Conservation (phyloP, 768 basidiomycete genomes). For the Termitomyces sp. region DNA sequence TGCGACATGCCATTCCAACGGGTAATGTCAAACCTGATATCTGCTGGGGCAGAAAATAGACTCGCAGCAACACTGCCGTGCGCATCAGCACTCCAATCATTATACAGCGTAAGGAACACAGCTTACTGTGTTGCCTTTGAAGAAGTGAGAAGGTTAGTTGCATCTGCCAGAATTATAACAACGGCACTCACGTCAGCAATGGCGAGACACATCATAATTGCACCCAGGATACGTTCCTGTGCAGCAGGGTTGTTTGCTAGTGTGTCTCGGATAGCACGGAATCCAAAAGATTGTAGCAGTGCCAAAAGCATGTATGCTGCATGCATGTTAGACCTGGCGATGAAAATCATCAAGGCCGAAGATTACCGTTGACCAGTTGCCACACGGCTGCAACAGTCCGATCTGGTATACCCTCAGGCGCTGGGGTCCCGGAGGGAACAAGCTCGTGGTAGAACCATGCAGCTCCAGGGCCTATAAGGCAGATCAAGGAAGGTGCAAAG, state of each 20-base stretch:
- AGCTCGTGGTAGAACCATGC: constrained; percentile 67
- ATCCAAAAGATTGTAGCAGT: constrained; percentile 63
- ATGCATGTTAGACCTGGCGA: constrained; percentile 6
- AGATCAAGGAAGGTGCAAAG: constrained; percentile 32
- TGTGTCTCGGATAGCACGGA: constrained; percentile 63
- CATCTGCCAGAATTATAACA: background rate
- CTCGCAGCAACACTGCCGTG: constrained; percentile 58
- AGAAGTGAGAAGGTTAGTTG: background rate
- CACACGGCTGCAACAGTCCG: constrained; percentile 60
- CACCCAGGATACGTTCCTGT: constrained; percentile 69
- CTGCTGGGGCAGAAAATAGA: constrained; percentile 53
- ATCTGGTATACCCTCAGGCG: constrained; percentile 36
- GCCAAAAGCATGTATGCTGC: constrained; percentile 36
- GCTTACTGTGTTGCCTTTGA: constrained; percentile 61
- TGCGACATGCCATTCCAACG: constrained; percentile 74
- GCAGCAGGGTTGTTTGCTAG: constrained; percentile 52
- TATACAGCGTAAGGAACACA: background rate
- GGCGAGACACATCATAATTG: constrained; percentile 58
- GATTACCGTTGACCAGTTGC: constrained; percentile 66
- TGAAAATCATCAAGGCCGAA: background rate
- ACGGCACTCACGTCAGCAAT: constrained; percentile 61
- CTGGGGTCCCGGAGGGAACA: constrained; percentile 42
- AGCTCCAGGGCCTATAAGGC: constrained; percentile 58
- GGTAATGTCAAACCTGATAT: constrained; percentile 45
- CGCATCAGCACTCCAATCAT: constrained; percentile 4